A percentile compares a stretch with the other conserved stretches of the same genome.
These are phyloP conservation scores for Pichia kudriavzevii DNA, from an alignment of 1,139 yeast genomes.

Conservation along the genomic window DNA sequence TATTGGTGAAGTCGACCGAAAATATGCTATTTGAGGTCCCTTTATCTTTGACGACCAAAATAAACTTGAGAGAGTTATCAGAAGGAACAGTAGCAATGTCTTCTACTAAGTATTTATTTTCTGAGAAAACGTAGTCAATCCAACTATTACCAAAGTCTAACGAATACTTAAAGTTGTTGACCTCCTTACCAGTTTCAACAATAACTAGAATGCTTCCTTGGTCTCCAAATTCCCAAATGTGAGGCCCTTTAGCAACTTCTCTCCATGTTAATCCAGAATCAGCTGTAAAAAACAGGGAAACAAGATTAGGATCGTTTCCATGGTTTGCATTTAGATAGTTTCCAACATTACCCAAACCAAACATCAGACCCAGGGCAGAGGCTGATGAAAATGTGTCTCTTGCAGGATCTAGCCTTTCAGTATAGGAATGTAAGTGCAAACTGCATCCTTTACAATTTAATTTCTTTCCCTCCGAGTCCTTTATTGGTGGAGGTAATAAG, in stretches of 20 bases:
- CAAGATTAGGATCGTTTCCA: slow-evolving; percentile 37
- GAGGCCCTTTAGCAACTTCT: slow-evolving; percentile 63
- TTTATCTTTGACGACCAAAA: slow-evolving; percentile 41
- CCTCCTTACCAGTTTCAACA: slow-evolving; percentile 49
- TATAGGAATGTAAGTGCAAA: slow-evolving; percentile 81
- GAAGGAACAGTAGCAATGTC: slow-evolving; percentile 90
- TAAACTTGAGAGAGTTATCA: slow-evolving; percentile 74
- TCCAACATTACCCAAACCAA: slow-evolving; percentile 92
- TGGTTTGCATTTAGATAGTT: slow-evolving; percentile 40
- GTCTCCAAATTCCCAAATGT: slow-evolving; percentile 96
- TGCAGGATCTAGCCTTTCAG: slow-evolving; percentile 67
- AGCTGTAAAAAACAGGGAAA: slow-evolving; percentile 53
- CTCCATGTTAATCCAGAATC: slow-evolving; percentile 93
- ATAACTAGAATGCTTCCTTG: slow-evolving; percentile 80
- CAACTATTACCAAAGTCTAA: slow-evolving; percentile 76
- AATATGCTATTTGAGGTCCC: slow-evolving; percentile 33
- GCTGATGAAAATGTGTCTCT: slow-evolving; percentile 85
- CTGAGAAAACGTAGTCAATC: slow-evolving; percentile 57
- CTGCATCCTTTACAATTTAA: slow-evolving; percentile 58
- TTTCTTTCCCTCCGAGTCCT: slow-evolving; percentile 54
- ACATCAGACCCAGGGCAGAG: slow-evolving; percentile 79
- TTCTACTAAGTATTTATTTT: slow-evolving; percentile 45
- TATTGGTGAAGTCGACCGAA: slow-evolving; percentile 64
- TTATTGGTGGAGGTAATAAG: slow-evolving; percentile 56
- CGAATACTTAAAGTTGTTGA: slow-evolving; percentile 58